These are phyloP conservation scores for Pezicula radicicola DNA, from an alignment of 2,329 filamentous ascomycete species.

Conservation along the genomic window DNA sequence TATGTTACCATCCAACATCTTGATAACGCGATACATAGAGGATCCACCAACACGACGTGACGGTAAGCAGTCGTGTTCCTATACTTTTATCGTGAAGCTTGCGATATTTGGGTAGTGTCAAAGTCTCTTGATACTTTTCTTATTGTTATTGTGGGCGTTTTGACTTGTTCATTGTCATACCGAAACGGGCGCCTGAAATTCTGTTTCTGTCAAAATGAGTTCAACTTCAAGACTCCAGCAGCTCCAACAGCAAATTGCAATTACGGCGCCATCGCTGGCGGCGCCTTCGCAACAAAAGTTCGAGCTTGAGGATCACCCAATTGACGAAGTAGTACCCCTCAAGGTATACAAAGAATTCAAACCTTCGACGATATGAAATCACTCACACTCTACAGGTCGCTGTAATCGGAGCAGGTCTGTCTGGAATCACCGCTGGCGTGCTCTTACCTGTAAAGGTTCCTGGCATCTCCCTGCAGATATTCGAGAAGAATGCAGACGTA, in stretches of 20 bases:
- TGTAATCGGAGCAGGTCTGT: slow-evolving; percentile 61
- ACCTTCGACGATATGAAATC: not conserved
- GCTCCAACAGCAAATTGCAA: slow-evolving; percentile 32
- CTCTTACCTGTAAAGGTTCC: slow-evolving; percentile 68
- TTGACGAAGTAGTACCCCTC: slow-evolving; percentile 11
- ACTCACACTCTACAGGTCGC: slow-evolving; percentile 37
- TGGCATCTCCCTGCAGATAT: slow-evolving; percentile 60
- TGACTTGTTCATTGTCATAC: too few relatives aligned
- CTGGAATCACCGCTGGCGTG: slow-evolving; percentile 62
- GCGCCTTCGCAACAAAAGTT: slow-evolving; percentile 19
- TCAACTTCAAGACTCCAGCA: slow-evolving; percentile 23
- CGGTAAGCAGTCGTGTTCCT: too few relatives aligned
- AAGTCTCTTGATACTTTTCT: too few relatives aligned
- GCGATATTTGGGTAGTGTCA: too few relatives aligned
- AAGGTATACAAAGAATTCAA: slow-evolving; percentile 3
- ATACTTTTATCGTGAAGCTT: too few relatives aligned
- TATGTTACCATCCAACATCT: not conserved
- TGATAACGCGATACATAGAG: not conserved
- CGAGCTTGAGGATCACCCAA: slow-evolving; percentile 36
- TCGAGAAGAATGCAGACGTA: slow-evolving; percentile 66
- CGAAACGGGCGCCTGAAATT: too few relatives aligned
- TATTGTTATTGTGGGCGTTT: too few relatives aligned
- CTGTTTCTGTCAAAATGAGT: too few relatives aligned
- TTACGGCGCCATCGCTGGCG: not conserved
- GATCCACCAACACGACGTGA: too few relatives aligned